Base-by-base conservation (phyloP, 306 rosid genomes). In the Lathyrus sativus region DNA sequence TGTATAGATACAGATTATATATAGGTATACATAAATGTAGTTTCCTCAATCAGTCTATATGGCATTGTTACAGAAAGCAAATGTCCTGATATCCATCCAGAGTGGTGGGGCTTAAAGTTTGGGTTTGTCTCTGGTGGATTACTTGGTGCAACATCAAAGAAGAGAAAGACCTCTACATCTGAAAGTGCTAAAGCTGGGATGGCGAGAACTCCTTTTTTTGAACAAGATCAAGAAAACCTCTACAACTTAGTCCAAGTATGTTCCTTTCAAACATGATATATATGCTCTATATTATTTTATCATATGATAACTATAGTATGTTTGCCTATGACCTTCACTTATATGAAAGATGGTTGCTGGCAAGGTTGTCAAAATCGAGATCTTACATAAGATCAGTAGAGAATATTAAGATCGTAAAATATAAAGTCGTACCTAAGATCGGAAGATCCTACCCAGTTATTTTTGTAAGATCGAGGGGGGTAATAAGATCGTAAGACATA, bases 181-280 rank as follows among this genome's bases (percentile, higher is more conserved):
- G 82, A 69, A 51, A 78, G 51, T 53, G 56, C 62, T 14, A 67
- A 81, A 78, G 81, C 48, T 59, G 35, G 13, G 64, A 76, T 53
- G 38, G 83, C 80, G 77, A 95, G 99, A 80, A 84, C 82, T 31
- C 86, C 78, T 19, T 95, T 95, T 81, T 76, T 33, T 35, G 99
- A 90, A 82, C 85, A 95, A 66, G 99, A 95, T 85, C 99, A 95
- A 82, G 99, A 88, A 77, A 87, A 85, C 62, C 91, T 95, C 37
- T 95, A 95, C 88, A 82, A 88, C 2, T 85, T 95, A 43, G 99
- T 95, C 60, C 99, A 95, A 78, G 99, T 90, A 85, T 62, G 92
- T 73, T 39, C 67, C 24, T 58, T 62, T 17, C n/a, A 7, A 64
- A 49, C 51, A 12, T 44, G 17, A 48, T 29, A 33, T 28, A 33